Base-by-base conservation (phyloP, 2,329 filamentous ascomycete genomes). In the Trichocomaceae sp. region DNA sequence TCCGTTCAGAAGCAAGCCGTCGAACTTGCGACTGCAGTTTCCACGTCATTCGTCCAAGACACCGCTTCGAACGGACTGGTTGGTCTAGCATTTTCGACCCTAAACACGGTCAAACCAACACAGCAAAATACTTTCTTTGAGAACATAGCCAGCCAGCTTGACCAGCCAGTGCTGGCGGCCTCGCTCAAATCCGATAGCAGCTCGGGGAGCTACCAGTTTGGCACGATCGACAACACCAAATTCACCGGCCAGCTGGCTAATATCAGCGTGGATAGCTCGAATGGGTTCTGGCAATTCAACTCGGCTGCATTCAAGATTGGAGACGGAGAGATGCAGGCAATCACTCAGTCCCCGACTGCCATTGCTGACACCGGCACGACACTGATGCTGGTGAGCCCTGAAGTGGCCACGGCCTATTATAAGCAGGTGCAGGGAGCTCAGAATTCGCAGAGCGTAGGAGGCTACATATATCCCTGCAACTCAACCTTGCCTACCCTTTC, bases 81-180 rank as follows among this genome's bases (percentile, higher is more conserved):
- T 23, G 86, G 86, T 10, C 78, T 88, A 23, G 85, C 80, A 8
- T 88, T 86, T 65, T 80, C 79, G 55, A 76, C 70, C 39, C 76
- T 87, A 66, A 88, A 87, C 69, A 84, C 81, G 1, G 79, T 87
- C 57, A 65, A 77, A 64, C 85, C 85, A 0, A 72, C 76, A 15
- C 72, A 76, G 59, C 83, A 87, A 61, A 84, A 83, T 70, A 89
- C 86, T 10, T 90, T 88, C 69, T 88, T 89, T 66, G 84, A 87
- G 64, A 89, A 87, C 66, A 74, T 86, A 60, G 79, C 81, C 68
- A 59, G 69, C n/a, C 69, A 74, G 17, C 79, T 90, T 22, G 77
- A 81, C 23, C 71, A 81, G 68, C 85, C 86, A 0, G 72, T 91
- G 41, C 87, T 91, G 71, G 88, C 86, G 0, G 86, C 84, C 22